These are phyloP conservation scores for Bipolaris bicolor DNA, from an alignment of 2,329 filamentous ascomycete genomes.

Conservation along the genomic window DNA sequence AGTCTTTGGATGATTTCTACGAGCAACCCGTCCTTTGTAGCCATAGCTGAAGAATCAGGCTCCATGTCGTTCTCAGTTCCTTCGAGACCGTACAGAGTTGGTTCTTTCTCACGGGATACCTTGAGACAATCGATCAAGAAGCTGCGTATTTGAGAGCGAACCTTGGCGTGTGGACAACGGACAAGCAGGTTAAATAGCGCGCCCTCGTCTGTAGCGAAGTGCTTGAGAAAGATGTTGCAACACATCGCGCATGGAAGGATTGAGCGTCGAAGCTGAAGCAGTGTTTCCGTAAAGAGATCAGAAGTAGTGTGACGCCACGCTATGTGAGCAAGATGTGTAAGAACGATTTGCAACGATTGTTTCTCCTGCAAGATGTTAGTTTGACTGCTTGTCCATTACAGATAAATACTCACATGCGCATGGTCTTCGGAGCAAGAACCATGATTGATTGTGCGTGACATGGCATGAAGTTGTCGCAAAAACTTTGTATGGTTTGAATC, in stretches of 20 bases:
- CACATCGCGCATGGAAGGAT: slow-evolving; percentile 61
- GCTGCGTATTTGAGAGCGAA: slow-evolving; percentile 37
- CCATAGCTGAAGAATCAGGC: slow-evolving; percentile 15
- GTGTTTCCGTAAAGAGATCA: slow-evolving; percentile 65
- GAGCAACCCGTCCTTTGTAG: slow-evolving; percentile 26
- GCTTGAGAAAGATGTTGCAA: slow-evolving; percentile 65
- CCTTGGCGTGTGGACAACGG: slow-evolving; percentile 34
- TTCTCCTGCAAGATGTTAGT: slow-evolving; percentile 48
- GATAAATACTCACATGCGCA: slow-evolving; percentile 21
- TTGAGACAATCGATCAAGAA: slow-evolving; percentile 43
- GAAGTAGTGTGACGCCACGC: slow-evolving; percentile 73
- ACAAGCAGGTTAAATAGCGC: slow-evolving; percentile 68
- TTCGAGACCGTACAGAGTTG: slow-evolving; percentile 35
- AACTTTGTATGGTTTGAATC: slow-evolving; percentile 75
- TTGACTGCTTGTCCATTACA: not conserved
- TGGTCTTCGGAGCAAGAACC: slow-evolving; percentile 58
- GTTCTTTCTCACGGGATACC: slow-evolving; percentile 42
- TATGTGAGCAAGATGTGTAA: slow-evolving; percentile 77
- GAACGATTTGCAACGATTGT: slow-evolving; percentile 60
- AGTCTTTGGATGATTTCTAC: slow-evolving; percentile 27
- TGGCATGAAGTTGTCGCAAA: slow-evolving; percentile 66
- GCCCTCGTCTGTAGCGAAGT: slow-evolving; percentile 62
- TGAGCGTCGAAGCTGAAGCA: slow-evolving; percentile 58
- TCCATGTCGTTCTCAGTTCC: slow-evolving; percentile 38
- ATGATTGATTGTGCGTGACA: slow-evolving; percentile 58